Percentiles rank a stretch among this genome's conserved stretches.
These are phyloP conservation scores for Phylloporus sp. DNA, from an alignment of 768 basidiomycete species.

Conservation along the genomic window DNA sequence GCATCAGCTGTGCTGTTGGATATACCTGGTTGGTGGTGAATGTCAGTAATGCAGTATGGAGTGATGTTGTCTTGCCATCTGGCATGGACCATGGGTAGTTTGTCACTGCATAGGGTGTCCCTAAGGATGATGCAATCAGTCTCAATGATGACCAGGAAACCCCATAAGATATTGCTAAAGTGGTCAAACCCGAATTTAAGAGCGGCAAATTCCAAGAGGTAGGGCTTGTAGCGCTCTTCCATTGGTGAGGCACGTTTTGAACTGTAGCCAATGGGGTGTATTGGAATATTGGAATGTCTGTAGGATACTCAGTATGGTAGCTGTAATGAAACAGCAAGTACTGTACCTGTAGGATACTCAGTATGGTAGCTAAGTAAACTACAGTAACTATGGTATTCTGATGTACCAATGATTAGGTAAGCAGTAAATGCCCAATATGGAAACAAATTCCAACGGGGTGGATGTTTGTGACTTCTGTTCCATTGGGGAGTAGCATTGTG, in stretches of 20 bases:
- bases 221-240: not conserved
- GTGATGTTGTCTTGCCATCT: not conserved
- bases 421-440: too few species aligned
- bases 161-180: not conserved
- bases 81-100: not conserved
- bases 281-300: too few species aligned
- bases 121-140: not conserved
- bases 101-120: not conserved
- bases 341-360: too few species aligned
- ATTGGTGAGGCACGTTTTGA: not conserved
- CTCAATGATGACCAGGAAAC: not conserved
- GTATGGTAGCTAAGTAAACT: too few species aligned
- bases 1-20: not conserved
- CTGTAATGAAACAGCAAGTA: too few species aligned
- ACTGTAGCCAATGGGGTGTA: too few species aligned
- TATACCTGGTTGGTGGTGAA: not conserved
- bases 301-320: too few species aligned
- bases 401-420: too few species aligned
- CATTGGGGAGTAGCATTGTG: too few species aligned
- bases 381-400: too few species aligned
- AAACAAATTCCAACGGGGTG: too few species aligned
- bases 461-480: too few species aligned
- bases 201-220: not conserved
- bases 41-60: not conserved
- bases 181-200: not conserved